These are phyloP conservation scores for Scalesia atractyloides DNA, from an alignment of 129 eudicot genomes.

Conservation along the genomic window DNA sequence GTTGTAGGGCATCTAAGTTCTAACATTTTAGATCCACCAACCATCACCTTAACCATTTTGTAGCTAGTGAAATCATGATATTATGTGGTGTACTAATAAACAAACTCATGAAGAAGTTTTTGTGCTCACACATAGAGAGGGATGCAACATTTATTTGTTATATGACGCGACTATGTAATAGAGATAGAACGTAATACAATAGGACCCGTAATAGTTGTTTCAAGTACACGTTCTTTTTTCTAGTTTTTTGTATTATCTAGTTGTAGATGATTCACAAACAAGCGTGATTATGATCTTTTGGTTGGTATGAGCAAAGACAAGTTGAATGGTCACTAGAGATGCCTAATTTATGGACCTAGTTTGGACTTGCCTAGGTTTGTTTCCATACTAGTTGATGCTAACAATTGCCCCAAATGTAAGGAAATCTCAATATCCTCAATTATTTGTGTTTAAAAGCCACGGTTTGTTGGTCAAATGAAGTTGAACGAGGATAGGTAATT, in stretches of 20 bases:
- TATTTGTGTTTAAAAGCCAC: neutral
- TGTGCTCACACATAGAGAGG: neutral
- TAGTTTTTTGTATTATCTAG: conserved; percentile 17
- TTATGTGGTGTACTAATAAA: conserved; percentile 7
- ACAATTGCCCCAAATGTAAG: conserved; percentile 33
- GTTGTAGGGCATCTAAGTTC: no score
- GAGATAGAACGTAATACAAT: conserved; percentile 5
- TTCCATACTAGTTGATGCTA: conserved; percentile 33
- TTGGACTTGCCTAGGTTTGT: conserved; percentile 29
- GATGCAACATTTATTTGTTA: neutral
- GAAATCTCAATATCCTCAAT: conserved; percentile 29
- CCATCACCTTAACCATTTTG: neutral
- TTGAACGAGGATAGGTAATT: no score
- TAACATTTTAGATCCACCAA: neutral
- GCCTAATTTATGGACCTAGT: conserved; percentile 23
- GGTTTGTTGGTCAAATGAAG: neutral
- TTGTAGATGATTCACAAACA: conserved; percentile 22
- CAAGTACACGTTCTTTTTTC: neutral
- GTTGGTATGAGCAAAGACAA: conserved; percentile 23
- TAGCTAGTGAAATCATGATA: conserved; percentile 7
- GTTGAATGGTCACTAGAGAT: conserved; percentile 29
- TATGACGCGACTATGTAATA: conserved; percentile 2
- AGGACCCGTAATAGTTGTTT: conserved; percentile 22
- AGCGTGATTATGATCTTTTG: conserved; percentile 33
- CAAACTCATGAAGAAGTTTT: neutral